Percentiles rank a stretch among this genome's conserved stretches.
phyloP scores from a whole-genome alignment of 208 protist genomes.

The Tritrichomonas foetus region DNA sequence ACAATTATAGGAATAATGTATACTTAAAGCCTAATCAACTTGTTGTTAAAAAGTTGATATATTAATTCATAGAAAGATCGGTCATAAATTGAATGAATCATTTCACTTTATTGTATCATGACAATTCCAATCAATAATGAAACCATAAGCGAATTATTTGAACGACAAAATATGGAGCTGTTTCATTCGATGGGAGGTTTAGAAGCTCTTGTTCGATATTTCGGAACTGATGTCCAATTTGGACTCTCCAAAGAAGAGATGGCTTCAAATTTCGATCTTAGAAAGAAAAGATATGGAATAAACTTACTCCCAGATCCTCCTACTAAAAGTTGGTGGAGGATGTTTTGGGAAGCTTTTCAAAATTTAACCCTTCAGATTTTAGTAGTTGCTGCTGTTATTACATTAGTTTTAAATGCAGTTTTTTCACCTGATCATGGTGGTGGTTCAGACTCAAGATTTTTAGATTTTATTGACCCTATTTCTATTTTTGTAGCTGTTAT shows the following conservation, averaged over 20 bases:
- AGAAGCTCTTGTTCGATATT: background rate
- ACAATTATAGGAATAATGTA: too few relatives aligned
- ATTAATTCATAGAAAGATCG: too few relatives aligned
- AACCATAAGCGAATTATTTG: too few relatives aligned
- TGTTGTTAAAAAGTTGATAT: too few relatives aligned
- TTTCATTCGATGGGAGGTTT: background rate
- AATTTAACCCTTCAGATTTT: background rate
- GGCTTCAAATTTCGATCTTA: background rate
- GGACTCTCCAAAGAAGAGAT: background rate
- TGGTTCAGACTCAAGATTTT: too few relatives aligned
- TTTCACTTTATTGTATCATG: too few relatives aligned
- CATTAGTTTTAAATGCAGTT: background rate
- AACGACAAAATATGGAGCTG: background rate
- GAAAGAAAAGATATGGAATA: background rate
- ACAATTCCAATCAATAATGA: too few relatives aligned
- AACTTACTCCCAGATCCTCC: background rate
- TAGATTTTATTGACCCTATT: background rate
- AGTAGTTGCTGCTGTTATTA: background rate
- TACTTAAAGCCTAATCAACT: too few relatives aligned
- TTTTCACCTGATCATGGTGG: background rate
- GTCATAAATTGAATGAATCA: too few relatives aligned
- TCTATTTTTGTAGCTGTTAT: conserved; percentile 4
- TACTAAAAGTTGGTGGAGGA: background rate
- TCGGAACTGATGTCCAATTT: background rate
- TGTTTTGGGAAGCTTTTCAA: background rate